Evolutionary conservation across 139 green algal species (phyloP).

Genomic region (Tetradesmus lagerheimii): DNA sequence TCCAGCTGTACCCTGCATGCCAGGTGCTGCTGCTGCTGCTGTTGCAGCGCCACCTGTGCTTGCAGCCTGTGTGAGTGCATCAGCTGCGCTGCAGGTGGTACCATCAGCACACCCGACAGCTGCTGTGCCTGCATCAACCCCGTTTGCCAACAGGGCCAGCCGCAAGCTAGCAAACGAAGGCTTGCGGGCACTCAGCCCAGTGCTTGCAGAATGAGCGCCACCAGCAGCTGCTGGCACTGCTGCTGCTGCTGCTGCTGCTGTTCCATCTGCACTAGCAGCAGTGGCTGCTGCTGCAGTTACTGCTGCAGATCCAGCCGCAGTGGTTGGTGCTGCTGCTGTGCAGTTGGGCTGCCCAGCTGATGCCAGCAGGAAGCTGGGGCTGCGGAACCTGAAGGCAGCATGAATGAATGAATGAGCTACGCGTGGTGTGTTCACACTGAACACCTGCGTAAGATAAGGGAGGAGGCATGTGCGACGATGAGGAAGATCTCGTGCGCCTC

Average conservation of each 20-base stretch:
- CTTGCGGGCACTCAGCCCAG: neutral
- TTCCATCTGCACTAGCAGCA: neutral
- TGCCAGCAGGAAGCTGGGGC: neutral
- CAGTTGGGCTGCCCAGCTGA: neutral
- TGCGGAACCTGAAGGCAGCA: neutral
- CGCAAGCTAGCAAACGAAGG: neutral
- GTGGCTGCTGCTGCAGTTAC: neutral
- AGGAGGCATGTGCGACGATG: no score
- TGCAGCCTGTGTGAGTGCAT: neutral
- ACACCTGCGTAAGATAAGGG: no score
- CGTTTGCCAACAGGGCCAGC: neutral
- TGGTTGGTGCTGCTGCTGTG: neutral
- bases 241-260: neutral
- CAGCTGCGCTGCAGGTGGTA: neutral
- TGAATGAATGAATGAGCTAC: no score
- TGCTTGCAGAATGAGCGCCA: neutral
- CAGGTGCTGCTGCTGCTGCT: neutral
- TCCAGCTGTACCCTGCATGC: neutral
- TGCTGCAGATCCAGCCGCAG: neutral
- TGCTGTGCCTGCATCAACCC: neutral
- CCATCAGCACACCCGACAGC: neutral
- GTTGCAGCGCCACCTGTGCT: neutral
- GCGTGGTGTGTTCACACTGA: no score
- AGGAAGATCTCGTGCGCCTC: no score
- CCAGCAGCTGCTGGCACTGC: neutral